Evolutionary conservation across 2,329 filamentous ascomycete species (phyloP), one percentile per base, ranked within the genome.

Genomic region (Sclerotinia minor): DNA sequence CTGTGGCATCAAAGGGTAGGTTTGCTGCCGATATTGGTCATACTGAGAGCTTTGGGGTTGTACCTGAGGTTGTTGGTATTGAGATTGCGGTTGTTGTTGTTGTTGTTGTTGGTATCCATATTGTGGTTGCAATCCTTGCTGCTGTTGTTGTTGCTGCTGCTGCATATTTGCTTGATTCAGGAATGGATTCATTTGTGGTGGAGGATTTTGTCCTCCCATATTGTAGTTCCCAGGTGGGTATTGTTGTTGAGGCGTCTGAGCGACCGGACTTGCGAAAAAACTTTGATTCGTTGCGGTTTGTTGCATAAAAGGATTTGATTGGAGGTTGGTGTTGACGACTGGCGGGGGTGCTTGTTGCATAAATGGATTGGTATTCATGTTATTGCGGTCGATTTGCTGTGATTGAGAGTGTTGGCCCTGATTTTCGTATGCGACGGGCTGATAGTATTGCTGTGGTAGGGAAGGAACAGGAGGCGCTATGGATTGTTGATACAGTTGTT

Each of bases 271-370:
- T 60, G 72, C 73, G 52, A 73, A 74, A 13, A 72, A 29, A 55
- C 67, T 71, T 45, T 74, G 74, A 3, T 54, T 63, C 29, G 74
- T 71, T 53, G 75, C 70, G 15, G 73, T 68, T 74, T 78, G 72
- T 71, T 78, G 74, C 9, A 80, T 79, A 72, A 83, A 84, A 67
- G 77, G 72, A 60, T 74, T 81, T 74, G 70, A 79, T 72, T 74
- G 79, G 69, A 75, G 74, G 68, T 75, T 78, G 0, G 71, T 74
- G 58, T 74, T 75, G 53, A 72, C 65, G 9, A 67, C 64, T 59
- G 69, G 73, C 26, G 32, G 59, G 3, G 45, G 15, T 38, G 58
- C 35, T 41, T 71, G 69, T 63, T 76, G 76, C 69, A 76, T 72
- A 54, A 76, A 75, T 15, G 75, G 75, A 66, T 77, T 77, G 44